These are phyloP conservation scores for Chaetomiaceae sp. DNA, from an alignment of 2,329 filamentous ascomycete genomes.

Conservation along the genomic window DNA sequence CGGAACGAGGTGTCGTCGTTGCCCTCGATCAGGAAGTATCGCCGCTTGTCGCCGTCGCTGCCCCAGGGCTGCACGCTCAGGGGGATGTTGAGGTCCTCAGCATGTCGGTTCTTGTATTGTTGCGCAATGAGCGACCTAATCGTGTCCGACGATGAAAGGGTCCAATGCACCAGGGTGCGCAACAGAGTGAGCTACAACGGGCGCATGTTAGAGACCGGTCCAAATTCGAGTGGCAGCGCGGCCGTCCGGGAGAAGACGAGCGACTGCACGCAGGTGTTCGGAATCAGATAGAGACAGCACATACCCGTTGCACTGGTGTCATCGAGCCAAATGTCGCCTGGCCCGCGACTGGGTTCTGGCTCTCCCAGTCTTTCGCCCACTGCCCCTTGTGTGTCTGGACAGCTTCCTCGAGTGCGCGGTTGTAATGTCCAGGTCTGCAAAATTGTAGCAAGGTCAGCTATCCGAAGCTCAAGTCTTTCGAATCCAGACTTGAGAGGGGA, in stretches of 20 bases:
- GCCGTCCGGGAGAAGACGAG: not conserved
- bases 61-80: slow-evolving; percentile 78
- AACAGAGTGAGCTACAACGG: slow-evolving; percentile 70
- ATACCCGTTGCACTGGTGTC: slow-evolving; percentile 74
- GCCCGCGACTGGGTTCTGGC: slow-evolving; percentile 76
- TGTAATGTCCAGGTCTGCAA: slow-evolving; percentile 83
- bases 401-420: slow-evolving; percentile 89
- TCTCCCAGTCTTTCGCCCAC: slow-evolving; percentile 82
- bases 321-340: slow-evolving; percentile 77
- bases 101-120: slow-evolving; percentile 85
- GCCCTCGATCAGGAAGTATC: slow-evolving; percentile 92
- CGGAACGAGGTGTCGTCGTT: slow-evolving; percentile 91
- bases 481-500: no score
- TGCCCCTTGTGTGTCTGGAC: slow-evolving; percentile 78
- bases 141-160: slow-evolving; percentile 79
- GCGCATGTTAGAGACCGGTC: slow-evolving; percentile 9
- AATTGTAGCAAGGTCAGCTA: slow-evolving; percentile 20
- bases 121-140: slow-evolving; percentile 78
- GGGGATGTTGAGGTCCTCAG: slow-evolving; percentile 75
- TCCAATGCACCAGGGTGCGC: slow-evolving; percentile 80
- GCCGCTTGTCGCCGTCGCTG: slow-evolving; percentile 76
- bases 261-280: not conserved
- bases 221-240: not conserved
- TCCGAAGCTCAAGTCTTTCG: not conserved
- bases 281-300: slow-evolving; percentile 22